Percentiles rank a stretch among this genome's conserved stretches.
These are phyloP conservation scores for Apophysomyces elegans DNA, from an alignment of 371 early-diverging fungal species.

Conservation along the genomic window DNA sequence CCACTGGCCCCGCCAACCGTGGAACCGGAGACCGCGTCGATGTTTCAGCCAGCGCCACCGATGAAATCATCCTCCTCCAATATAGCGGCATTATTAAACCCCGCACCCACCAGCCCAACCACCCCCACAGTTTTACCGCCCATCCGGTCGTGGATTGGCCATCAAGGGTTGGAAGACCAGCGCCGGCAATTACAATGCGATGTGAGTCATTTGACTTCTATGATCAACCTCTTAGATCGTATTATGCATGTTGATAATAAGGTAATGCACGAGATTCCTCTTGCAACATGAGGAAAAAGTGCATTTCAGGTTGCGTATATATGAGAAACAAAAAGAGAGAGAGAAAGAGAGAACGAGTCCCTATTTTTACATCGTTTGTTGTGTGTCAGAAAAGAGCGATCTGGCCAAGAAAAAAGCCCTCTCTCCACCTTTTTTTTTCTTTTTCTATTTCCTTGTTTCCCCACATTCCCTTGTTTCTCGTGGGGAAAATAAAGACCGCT, in stretches of 20 bases:
- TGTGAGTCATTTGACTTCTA: background rate
- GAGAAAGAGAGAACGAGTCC: too few species aligned
- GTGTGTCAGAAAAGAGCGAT: too few species aligned
- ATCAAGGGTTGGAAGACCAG: background rate
- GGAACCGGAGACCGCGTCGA: constrained; percentile 6
- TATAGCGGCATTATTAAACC: constrained; percentile 11
- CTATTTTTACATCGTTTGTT: too few species aligned
- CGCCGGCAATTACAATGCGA: constrained; percentile 1
- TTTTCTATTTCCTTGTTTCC: background rate
- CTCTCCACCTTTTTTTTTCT: too few species aligned
- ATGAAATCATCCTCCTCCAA: constrained; percentile 8
- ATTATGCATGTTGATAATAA: background rate
- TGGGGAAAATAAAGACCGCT: constrained; percentile 9
- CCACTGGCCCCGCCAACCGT: background rate
- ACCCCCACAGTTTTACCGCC: constrained; percentile 2
- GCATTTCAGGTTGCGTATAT: too few species aligned
- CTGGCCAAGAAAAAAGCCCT: too few species aligned
- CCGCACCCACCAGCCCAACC: background rate
- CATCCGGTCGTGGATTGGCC: background rate
- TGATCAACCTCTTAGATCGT: background rate
- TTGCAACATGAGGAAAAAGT: background rate
- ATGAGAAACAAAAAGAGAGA: too few species aligned
- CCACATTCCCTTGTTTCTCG: constrained; percentile 12
- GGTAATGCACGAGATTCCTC: background rate
- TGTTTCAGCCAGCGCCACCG: constrained; percentile 6